A percentile compares a stretch with the other conserved stretches of the same genome.
Evolutionary conservation across 495 filamentous ascomycete species (phyloP).

Genomic region (Podospora australis): DNA sequence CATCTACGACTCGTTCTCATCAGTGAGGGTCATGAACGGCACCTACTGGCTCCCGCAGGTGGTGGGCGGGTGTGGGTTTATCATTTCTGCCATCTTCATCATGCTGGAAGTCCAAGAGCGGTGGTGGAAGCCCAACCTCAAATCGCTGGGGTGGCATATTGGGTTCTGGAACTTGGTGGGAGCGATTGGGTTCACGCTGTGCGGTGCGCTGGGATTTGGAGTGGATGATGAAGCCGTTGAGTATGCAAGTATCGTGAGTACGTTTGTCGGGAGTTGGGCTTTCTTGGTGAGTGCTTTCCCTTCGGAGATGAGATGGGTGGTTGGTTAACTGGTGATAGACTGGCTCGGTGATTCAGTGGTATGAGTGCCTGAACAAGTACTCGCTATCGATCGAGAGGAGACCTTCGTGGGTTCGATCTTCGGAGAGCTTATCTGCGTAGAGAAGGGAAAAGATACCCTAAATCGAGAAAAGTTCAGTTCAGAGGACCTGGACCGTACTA

Average conservation of each 20-base stretch:
- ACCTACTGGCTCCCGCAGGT: slow-evolving; percentile 65
- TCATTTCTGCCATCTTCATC: slow-evolving; percentile 53
- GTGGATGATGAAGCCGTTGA: slow-evolving; percentile 36
- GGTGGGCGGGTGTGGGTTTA: slow-evolving; percentile 58
- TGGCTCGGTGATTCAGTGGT: no score
- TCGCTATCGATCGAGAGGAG: no score
- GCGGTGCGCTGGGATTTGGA: slow-evolving; percentile 55
- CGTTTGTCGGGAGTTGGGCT: slow-evolving; percentile 65
- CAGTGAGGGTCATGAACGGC: slow-evolving; percentile 34
- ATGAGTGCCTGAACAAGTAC: no score
- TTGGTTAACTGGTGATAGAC: no score
- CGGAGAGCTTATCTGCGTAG: no score
- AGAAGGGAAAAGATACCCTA: no score
- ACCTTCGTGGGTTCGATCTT: no score
- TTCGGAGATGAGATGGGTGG: no score
- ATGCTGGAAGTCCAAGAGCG: slow-evolving; percentile 64
- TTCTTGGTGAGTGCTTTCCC: no score
- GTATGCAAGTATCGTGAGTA: slow-evolving; percentile 52
- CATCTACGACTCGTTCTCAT: slow-evolving; percentile 40
- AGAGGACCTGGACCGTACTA: no score
- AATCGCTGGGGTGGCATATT: slow-evolving; percentile 51
- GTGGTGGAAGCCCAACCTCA: slow-evolving; percentile 45
- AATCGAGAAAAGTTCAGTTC: no score
- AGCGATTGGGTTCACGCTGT: slow-evolving; percentile 62
- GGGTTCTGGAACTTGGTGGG: slow-evolving; percentile 43